phyloP scores from a whole-genome alignment of 2,329 filamentous ascomycete species.

The Chalaropsis thielavioides region DNA sequence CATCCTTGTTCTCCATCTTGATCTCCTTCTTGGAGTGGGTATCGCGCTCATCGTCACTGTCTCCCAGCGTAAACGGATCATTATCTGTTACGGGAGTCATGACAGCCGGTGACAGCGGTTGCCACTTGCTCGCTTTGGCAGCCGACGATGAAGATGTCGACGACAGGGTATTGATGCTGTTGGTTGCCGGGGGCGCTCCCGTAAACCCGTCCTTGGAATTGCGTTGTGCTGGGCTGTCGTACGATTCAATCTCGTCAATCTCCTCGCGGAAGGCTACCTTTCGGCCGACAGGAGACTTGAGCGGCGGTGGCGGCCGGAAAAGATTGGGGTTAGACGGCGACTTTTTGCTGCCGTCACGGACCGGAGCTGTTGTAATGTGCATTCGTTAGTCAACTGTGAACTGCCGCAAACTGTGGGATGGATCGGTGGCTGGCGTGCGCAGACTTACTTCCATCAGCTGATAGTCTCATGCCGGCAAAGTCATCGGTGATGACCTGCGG shows the following conservation, averaged over 20 bases:
- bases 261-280: slow-evolving; percentile 45
- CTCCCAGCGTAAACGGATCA: slow-evolving; percentile 90
- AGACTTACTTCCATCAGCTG: slow-evolving; percentile 46
- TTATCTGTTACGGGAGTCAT: slow-evolving; percentile 42
- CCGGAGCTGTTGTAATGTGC: slow-evolving; percentile 33
- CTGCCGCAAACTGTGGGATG: not conserved
- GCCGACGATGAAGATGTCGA: slow-evolving; percentile 29
- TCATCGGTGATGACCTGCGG: slow-evolving; percentile 82
- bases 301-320: slow-evolving; percentile 48
- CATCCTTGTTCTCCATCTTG: slow-evolving; percentile 40
- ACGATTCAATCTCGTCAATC: slow-evolving; percentile 59
- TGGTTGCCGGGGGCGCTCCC: not conserved
- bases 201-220: slow-evolving; percentile 32
- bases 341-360: slow-evolving; percentile 32
- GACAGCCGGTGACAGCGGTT: slow-evolving; percentile 73
- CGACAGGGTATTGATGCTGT: slow-evolving; percentile 17
- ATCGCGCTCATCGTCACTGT: slow-evolving; percentile 85
- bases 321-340: slow-evolving; percentile 63
- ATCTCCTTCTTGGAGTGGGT: slow-evolving; percentile 25
- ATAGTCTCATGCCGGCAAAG: slow-evolving; percentile 57
- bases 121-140: slow-evolving; percentile 83
- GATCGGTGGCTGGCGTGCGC: not conserved
- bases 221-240: slow-evolving; percentile 52
- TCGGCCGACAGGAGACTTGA: slow-evolving; percentile 38
- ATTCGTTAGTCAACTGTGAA: slow-evolving; percentile 21